Conservation (phyloP, 2,329 filamentous ascomycete species). For the Aspergillus luchuensis region DNA sequence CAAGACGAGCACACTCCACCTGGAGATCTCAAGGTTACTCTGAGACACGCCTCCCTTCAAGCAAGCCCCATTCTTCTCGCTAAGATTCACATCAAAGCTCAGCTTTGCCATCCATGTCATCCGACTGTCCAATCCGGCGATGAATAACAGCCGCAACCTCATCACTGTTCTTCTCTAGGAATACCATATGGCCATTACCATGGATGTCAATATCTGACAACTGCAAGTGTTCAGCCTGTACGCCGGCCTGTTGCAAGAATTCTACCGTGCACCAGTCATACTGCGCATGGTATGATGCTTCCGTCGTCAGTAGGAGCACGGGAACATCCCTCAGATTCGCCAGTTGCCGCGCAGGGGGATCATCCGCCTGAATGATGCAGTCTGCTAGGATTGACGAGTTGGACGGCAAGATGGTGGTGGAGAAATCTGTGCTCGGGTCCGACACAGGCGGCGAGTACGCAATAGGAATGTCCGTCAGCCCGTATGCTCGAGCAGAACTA, state of each 20-base stretch:
- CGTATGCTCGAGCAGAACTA: conserved; percentile 17
- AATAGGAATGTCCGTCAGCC: conserved; percentile 25
- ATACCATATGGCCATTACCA: conserved; percentile 58
- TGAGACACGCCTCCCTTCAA: no score
- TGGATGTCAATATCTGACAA: conserved; percentile 49
- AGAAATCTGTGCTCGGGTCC: conserved; percentile 16
- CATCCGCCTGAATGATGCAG: conserved; percentile 43
- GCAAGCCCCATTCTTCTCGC: no score
- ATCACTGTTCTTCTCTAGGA: conserved; percentile 32
- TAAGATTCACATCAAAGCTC: background rate
- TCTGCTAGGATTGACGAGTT: conserved; percentile 17
- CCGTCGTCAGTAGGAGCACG: conserved; percentile 53
- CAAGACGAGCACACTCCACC: no score
- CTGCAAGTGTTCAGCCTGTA: conserved; percentile 47
- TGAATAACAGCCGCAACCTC: conserved; percentile 17
- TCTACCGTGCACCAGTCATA: conserved; percentile 59
- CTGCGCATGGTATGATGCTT: conserved; percentile 56
- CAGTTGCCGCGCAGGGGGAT: conserved; percentile 45
- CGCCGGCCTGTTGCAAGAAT: conserved; percentile 57
- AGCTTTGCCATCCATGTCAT: background rate
- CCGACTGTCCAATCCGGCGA: conserved; percentile 6
- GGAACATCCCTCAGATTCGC: conserved; percentile 52
- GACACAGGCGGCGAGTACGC: conserved; percentile 17
- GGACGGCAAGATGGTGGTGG: conserved; percentile 16
- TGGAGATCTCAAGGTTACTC: no score